Evolutionary conservation across 257 asterid species (phyloP).

Genomic region (Ilex asprella): DNA sequence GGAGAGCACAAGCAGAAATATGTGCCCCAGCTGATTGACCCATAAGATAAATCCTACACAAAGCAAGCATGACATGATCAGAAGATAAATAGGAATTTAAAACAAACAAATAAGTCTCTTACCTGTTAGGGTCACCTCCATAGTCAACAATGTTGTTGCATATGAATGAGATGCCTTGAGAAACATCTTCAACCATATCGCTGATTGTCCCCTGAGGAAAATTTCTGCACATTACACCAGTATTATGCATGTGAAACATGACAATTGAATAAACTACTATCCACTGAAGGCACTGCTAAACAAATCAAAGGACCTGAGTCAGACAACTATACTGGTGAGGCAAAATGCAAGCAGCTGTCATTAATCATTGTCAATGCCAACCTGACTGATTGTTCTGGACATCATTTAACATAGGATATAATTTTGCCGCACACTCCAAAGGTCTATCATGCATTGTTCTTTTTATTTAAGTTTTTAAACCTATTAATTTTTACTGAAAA

Average conservation of each 20-base stretch:
- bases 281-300: too few species aligned
- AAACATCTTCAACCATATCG: constrained; percentile 84
- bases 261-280: background rate
- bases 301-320: too few species aligned
- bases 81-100: background rate
- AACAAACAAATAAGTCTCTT: constrained; percentile 1
- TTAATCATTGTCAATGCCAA: too few species aligned
- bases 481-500: too few species aligned
- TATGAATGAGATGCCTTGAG: constrained; percentile 69
- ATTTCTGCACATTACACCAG: constrained; percentile 48
- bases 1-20: constrained; percentile 79
- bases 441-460: too few species aligned
- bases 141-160: constrained; percentile 55
- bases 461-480: too few species aligned
- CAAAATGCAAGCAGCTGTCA: too few species aligned
- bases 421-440: too few species aligned
- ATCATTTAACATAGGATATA: too few species aligned
- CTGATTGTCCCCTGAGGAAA: constrained; percentile 99
- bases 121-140: constrained; percentile 96
- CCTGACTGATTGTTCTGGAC: too few species aligned
- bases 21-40: constrained; percentile 99
- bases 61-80: background rate
- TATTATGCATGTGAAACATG: background rate
- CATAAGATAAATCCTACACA: constrained; percentile 75
- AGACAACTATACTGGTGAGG: too few species aligned